Base-by-base conservation (phyloP, 2,329 filamentous ascomycete species). In the Ambrosiella cleistominuta region DNA sequence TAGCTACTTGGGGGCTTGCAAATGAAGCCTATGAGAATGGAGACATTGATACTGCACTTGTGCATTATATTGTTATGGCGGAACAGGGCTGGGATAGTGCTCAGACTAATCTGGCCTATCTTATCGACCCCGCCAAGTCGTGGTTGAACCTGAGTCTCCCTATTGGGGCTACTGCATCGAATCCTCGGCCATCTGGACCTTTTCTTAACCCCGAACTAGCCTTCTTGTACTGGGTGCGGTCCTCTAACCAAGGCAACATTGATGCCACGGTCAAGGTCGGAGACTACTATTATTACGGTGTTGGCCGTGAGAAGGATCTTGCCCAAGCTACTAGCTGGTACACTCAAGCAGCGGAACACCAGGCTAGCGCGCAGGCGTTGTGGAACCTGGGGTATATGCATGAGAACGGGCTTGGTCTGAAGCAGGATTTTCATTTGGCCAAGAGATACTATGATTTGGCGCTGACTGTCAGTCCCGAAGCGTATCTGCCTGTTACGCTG, bases 331-430 rank as follows among this genome's bases (percentile, higher is more conserved):
- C 90, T 0, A 83, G 86, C 50, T 98, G 93, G 72, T 98, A 98
- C 66, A 85, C 86, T 57, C 86, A 88, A 3, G 93, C 93, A 1
- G 90, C 90, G 0, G 93, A 98, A 66, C 89, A 86, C 61, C 83
- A 91, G 64, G 85, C 89, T 66, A 95, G 88, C 64, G 93, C 91
- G 1, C 94, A 98, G 70, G 93, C 94, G 12, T 81, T 96, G 59
- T 98, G 89, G 80, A 97, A 98, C 65, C 75, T 98, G 12, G 94
- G 93, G 4, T 98, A 93, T 93, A 97, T 98, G 91, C 89, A 98
- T 66, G 93, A 98, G 70, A 96, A 97, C 66, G 93, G 93, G 7
- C 77, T 97, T 54, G 88, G 90, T 1, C 79, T 97, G 17, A 85
- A 86, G 57, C 93, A 98, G 68, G 93, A 98, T 67, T 98, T 94